Conservation (phyloP, 208 protist species). For the Wallacemonas sp. region DNA sequence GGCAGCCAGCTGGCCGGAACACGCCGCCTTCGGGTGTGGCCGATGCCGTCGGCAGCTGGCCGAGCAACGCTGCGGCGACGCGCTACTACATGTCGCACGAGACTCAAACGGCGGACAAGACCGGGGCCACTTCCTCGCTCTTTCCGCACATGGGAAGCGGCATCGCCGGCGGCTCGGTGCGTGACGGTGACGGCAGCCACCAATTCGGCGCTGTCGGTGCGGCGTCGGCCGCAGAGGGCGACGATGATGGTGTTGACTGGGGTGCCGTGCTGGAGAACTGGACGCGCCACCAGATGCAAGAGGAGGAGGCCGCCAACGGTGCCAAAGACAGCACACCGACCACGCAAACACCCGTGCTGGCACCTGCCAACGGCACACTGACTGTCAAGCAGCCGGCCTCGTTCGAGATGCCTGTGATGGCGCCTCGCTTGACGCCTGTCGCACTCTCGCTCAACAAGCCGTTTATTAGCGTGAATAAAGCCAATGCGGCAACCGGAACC, state of each 20-base stretch:
- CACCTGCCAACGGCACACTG: too few relatives aligned
- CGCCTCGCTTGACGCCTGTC: not conserved
- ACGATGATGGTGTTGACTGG: slow-evolving; percentile 25
- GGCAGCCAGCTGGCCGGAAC: not conserved
- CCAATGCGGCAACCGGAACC: too few relatives aligned
- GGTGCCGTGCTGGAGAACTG: slow-evolving; percentile 31
- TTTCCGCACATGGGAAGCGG: slow-evolving; percentile 12
- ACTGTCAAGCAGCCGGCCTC: too few relatives aligned
- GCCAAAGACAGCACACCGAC: not conserved
- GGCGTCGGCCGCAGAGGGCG: not conserved
- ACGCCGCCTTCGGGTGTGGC: slow-evolving; percentile 4
- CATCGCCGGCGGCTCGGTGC: slow-evolving; percentile 17
- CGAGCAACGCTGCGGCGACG: slow-evolving; percentile 2
- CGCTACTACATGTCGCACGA: slow-evolving; percentile 22
- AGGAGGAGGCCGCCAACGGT: slow-evolving; percentile 8
- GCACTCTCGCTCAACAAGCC: slow-evolving; percentile 6
- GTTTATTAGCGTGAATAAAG: not conserved
- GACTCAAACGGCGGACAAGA: slow-evolving; percentile 12
- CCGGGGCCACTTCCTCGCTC: slow-evolving; percentile 20
- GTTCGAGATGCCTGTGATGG: not conserved
- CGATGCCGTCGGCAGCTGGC: not conserved
- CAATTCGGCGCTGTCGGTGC: not conserved
- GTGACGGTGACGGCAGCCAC: slow-evolving; percentile 8
- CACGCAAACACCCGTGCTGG: too few relatives aligned
- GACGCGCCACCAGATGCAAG: slow-evolving; percentile 14